A percentile compares a stretch with the other conserved stretches of the same genome.
These are phyloP conservation scores for Aspergillus thermomutatus DNA, from an alignment of 2,329 filamentous ascomycete genomes.

Conservation along the genomic window DNA sequence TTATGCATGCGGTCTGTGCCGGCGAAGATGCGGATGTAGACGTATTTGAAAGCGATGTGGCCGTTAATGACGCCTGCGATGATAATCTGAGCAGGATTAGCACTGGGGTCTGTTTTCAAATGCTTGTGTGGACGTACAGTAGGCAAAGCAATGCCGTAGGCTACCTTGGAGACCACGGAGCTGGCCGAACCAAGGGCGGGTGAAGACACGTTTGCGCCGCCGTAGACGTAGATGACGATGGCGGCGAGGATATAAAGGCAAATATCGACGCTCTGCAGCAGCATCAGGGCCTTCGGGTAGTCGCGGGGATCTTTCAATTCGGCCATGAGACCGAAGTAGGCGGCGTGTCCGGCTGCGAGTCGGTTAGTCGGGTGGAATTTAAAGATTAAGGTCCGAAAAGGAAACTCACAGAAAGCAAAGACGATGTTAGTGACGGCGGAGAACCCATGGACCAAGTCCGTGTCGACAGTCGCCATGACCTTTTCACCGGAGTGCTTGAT, in stretches of 20 bases:
- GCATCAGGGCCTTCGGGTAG: slow-evolving; percentile 60
- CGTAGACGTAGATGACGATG: slow-evolving; percentile 65
- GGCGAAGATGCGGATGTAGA: slow-evolving; percentile 62
- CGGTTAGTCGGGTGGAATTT: slow-evolving; percentile 50
- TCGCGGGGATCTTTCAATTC: slow-evolving; percentile 61
- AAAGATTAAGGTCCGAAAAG: slow-evolving; percentile 45
- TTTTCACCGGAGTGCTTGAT: slow-evolving; percentile 43
- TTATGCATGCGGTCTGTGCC: slow-evolving; percentile 55
- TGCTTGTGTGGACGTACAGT: slow-evolving; percentile 42
- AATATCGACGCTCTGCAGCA: slow-evolving; percentile 59
- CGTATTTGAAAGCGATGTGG: slow-evolving; percentile 63
- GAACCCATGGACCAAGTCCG: slow-evolving; percentile 55
- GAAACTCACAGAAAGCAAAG: slow-evolving; percentile 60
- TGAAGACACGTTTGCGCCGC: slow-evolving; percentile 58
- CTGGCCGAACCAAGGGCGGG: slow-evolving; percentile 65
- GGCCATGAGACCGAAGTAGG: slow-evolving; percentile 64
- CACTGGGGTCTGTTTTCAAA: neutral
- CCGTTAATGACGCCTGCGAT: slow-evolving; percentile 70
- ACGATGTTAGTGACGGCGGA: slow-evolving; percentile 66
- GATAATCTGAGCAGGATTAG: slow-evolving; percentile 48
- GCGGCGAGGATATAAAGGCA: slow-evolving; percentile 64
- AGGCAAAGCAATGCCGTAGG: slow-evolving; percentile 66
- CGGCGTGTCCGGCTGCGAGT: slow-evolving; percentile 57
- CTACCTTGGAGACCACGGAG: slow-evolving; percentile 56
- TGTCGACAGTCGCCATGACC: slow-evolving; percentile 37